Evolutionary conservation across 345 rosid genomes (phyloP).

Genomic region (Eucalyptus curtisii): DNA sequence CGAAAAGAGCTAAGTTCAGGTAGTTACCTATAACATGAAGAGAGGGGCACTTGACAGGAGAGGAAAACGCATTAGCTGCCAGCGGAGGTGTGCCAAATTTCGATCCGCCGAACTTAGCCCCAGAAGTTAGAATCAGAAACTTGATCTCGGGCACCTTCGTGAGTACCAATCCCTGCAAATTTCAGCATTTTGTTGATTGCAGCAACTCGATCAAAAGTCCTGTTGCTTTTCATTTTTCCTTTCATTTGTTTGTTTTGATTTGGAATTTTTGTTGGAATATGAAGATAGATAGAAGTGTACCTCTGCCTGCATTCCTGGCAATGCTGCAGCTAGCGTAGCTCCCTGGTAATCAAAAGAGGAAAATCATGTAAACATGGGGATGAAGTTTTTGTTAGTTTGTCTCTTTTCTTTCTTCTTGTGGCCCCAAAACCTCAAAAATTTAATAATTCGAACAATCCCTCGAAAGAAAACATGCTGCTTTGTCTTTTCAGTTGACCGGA

Average conservation of each 20-base stretch:
- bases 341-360: conserved; percentile 9
- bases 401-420: neutral
- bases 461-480: neutral
- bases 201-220: neutral
- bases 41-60: conserved; percentile 37
- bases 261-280: neutral
- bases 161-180: conserved; percentile 6
- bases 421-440: neutral
- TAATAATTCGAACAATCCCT: neutral
- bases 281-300: neutral
- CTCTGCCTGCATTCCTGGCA: conserved; percentile 35
- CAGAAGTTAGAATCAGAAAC: conserved; percentile 38
- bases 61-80: conserved; percentile 40
- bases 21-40: conserved; percentile 47
- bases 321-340: conserved; percentile 24
- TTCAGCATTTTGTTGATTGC: neutral
- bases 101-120: conserved; percentile 23
- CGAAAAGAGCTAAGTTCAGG: neutral
- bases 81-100: conserved; percentile 26
- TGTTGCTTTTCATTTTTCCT: neutral
- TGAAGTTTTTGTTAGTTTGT: neutral
- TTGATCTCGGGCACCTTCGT: conserved; percentile 35
- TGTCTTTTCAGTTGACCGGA: neutral
- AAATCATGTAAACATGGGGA: neutral
- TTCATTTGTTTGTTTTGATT: neutral